A percentile compares a stretch with the other conserved stretches of the same genome.
phyloP scores from a whole-genome alignment of 306 rosid species.

The Cicer arietinum region DNA sequence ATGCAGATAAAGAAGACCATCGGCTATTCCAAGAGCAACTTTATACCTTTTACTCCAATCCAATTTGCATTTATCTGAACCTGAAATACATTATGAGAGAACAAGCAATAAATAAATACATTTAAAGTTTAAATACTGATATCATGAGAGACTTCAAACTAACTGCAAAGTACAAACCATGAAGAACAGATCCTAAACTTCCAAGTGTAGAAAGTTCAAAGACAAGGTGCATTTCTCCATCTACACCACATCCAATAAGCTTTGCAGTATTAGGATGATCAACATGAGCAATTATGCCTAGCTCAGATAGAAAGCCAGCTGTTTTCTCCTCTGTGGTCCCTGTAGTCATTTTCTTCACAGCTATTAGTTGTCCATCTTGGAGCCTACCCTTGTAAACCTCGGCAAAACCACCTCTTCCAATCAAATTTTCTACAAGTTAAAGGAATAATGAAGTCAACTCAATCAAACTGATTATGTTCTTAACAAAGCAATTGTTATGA shows the following conservation, averaged over 20 bases:
- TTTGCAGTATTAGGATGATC: conserved; percentile 90
- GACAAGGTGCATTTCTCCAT: conserved; percentile 84
- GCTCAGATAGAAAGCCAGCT: conserved; percentile 75
- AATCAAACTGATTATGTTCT: conserved; percentile 7
- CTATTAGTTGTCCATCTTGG: conserved; percentile 67
- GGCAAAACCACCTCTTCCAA: conserved; percentile 88
- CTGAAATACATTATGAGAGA: conserved; percentile 45
- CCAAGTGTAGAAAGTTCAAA: conserved; percentile 71
- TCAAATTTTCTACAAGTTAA: conserved; percentile 64
- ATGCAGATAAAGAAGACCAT: conserved; percentile 84
- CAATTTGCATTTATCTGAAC: conserved; percentile 54
- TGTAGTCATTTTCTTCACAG: conserved; percentile 74
- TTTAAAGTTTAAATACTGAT: conserved; percentile 4
- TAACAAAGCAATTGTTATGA: neutral
- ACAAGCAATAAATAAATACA: conserved; percentile 15
- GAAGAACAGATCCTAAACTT: conserved; percentile 84
- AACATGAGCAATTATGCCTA: conserved; percentile 91
- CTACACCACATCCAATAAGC: conserved; percentile 78
- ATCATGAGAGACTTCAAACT: conserved; percentile 24
- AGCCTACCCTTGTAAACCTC: conserved; percentile 79
- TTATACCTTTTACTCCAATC: conserved; percentile 87
- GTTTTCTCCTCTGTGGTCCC: conserved; percentile 82
- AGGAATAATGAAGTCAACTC: conserved; percentile 24
- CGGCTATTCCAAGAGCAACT: conserved; percentile 75
- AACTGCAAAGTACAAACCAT: conserved; percentile 55